Conservation (phyloP, 1,139 yeast species). For the Blastobotrys capitulatus region DNA sequence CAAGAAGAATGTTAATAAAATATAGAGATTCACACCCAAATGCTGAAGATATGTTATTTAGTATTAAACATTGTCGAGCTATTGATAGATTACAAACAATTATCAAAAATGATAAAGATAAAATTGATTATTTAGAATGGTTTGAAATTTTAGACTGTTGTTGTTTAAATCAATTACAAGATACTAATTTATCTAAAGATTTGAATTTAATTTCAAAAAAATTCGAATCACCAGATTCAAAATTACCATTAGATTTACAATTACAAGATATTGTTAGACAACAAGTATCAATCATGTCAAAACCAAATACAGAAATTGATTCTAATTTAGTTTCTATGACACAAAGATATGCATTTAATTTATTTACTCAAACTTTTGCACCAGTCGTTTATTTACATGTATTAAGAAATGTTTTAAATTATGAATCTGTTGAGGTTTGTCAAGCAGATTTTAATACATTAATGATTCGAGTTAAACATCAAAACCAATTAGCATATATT, state of each 20-base stretch:
- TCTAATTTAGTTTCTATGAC: neutral
- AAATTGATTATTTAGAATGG: neutral
- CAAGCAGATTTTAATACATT: neutral
- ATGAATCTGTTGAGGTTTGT: neutral
- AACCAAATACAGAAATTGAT: neutral
- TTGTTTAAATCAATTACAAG: neutral
- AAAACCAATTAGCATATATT: neutral
- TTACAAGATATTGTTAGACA: neutral
- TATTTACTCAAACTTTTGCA: constrained; percentile 2
- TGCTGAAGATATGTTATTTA: neutral
- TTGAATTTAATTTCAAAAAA: neutral
- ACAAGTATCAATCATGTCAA: neutral
- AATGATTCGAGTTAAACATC: neutral
- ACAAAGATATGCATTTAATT: constrained; percentile 2
- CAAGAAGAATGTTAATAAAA: neutral
- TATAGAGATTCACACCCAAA: neutral
- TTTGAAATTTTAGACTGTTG: constrained; percentile 5
- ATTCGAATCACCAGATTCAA: neutral
- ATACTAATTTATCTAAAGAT: neutral
- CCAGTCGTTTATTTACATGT: constrained; percentile 6
- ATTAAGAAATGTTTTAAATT: neutral
- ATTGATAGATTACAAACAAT: neutral
- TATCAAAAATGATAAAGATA: neutral
- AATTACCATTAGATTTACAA: neutral
- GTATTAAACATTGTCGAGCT: constrained; percentile 6